Evolutionary conservation across 1,139 yeast species (phyloP).

Genomic region (Pichia inconspicua): DNA sequence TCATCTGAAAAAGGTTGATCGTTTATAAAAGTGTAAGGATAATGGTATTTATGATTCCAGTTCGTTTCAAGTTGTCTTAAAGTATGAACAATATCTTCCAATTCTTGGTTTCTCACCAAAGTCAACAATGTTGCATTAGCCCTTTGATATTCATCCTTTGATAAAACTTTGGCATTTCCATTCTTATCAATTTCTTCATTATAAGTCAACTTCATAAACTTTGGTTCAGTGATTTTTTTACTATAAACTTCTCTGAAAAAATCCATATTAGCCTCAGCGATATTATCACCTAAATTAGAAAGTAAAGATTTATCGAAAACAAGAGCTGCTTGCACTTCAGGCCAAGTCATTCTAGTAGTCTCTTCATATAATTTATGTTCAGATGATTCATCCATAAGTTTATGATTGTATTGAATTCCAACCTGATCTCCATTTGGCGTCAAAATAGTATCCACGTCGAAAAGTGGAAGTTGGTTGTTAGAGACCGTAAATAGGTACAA

Average conservation of each 20-base stretch:
- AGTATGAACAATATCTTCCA: constrained; percentile 33
- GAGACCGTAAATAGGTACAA: constrained; percentile 2
- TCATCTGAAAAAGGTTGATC: constrained; percentile 41
- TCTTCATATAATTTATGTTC: not conserved
- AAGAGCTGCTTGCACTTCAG: constrained; percentile 20
- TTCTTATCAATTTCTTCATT: constrained; percentile 21
- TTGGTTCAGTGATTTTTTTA: constrained; percentile 36
- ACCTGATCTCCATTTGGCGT: constrained; percentile 1
- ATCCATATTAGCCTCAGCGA: constrained; percentile 27
- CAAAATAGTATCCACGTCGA: constrained; percentile 6
- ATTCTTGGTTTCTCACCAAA: constrained; percentile 42
- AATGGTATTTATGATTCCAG: constrained; percentile 44
- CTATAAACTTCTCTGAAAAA: constrained; percentile 26
- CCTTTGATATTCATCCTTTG: constrained; percentile 31
- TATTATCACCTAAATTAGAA: constrained; percentile 21
- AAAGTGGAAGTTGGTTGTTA: not conserved
- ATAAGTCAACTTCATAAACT: constrained; percentile 36
- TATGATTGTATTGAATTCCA: constrained; percentile 23
- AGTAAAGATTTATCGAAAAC: constrained; percentile 18
- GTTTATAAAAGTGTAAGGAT: constrained; percentile 45
- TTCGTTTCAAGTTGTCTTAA: constrained; percentile 37
- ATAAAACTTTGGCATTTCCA: constrained; percentile 20
- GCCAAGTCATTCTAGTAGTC: constrained; percentile 15
- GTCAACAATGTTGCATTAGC: constrained; percentile 49
- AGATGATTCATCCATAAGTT: constrained; percentile 18